Percentiles rank a stretch among this genome's conserved stretches.
These are phyloP conservation scores for Henckelia pumila DNA, from an alignment of 257 asterid genomes.

Conservation along the genomic window DNA sequence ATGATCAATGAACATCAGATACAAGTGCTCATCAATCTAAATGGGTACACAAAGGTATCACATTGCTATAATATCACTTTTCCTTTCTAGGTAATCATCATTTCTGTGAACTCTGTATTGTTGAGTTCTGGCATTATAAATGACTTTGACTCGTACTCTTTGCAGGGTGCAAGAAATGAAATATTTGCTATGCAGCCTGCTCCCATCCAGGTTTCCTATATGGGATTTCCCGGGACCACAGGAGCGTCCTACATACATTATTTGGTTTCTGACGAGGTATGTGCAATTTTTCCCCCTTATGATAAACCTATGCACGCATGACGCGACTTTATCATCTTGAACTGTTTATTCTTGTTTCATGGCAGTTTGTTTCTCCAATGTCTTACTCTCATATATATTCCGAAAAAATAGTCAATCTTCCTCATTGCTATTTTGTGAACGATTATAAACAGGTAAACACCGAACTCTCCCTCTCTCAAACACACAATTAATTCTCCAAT, in stretches of 20 bases:
- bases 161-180: slow-evolving; percentile 99
- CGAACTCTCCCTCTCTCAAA: background rate
- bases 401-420: slow-evolving; percentile 91
- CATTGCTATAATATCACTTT: slow-evolving; percentile 17
- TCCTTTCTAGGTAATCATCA: slow-evolving; percentile 6
- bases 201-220: slow-evolving; percentile 98
- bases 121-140: slow-evolving; percentile 1
- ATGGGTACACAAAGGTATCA: slow-evolving; percentile 93
- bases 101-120: background rate
- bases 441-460: slow-evolving; percentile 89
- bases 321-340: background rate
- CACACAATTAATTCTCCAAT: background rate
- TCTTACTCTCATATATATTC: slow-evolving; percentile 82
- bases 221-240: slow-evolving; percentile 99
- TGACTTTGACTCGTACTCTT: slow-evolving; percentile 14
- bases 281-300: background rate
- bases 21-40: slow-evolving; percentile 92
- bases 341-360: slow-evolving; percentile 17
- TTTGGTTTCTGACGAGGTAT: slow-evolving; percentile 95
- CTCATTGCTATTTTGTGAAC: slow-evolving; percentile 96
- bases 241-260: slow-evolving; percentile 93
- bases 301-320: background rate
- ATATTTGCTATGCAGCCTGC: slow-evolving; percentile 99
- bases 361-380: slow-evolving; percentile 93
- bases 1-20: slow-evolving; percentile 89